These are phyloP conservation scores for Panaeolus cyanescens DNA, from an alignment of 768 basidiomycete genomes.

Conservation along the genomic window DNA sequence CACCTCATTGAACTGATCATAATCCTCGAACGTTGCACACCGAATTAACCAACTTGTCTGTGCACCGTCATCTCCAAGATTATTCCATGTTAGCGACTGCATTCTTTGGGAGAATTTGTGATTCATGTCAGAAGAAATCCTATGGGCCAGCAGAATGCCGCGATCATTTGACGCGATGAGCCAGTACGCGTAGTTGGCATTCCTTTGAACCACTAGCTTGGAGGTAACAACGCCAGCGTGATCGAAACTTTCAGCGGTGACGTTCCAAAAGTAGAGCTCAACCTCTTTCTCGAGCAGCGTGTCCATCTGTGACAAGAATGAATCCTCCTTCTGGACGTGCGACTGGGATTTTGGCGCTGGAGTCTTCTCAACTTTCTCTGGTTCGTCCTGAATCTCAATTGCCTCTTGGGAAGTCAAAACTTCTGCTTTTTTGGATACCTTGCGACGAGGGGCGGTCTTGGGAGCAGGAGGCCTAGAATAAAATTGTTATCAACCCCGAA, in stretches of 20 bases:
- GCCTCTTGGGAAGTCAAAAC: not conserved
- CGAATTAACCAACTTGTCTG: constrained; percentile 84
- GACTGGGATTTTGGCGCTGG: constrained; percentile 7
- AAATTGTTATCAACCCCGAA: not conserved
- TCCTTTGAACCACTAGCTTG: constrained; percentile 49
- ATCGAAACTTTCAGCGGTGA: constrained; percentile 47
- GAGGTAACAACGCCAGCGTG: constrained; percentile 57
- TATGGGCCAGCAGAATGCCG: constrained; percentile 59
- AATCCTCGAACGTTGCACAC: constrained; percentile 59
- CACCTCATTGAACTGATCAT: constrained; percentile 55
- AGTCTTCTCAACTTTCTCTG: constrained; percentile 14
- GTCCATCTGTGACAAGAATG: constrained; percentile 26
- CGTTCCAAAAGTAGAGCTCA: constrained; percentile 65
- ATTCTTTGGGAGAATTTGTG: constrained; percentile 63
- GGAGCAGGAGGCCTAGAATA: constrained; percentile 35
- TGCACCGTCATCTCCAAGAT: constrained; percentile 51
- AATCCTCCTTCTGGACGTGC: constrained; percentile 3
- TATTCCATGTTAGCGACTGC: constrained; percentile 88
- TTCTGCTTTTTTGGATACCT: constrained; percentile 24
- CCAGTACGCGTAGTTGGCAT: constrained; percentile 56
- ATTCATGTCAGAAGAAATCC: constrained; percentile 69
- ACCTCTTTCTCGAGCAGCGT: constrained; percentile 45
- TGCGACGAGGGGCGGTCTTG: constrained; percentile 30
- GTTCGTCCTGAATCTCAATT: constrained; percentile 2
- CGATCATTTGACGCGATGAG: constrained; percentile 54